These are phyloP conservation scores for Aureobasidium sp. DNA, from an alignment of 2,329 filamentous ascomycete species.

Conservation along the genomic window DNA sequence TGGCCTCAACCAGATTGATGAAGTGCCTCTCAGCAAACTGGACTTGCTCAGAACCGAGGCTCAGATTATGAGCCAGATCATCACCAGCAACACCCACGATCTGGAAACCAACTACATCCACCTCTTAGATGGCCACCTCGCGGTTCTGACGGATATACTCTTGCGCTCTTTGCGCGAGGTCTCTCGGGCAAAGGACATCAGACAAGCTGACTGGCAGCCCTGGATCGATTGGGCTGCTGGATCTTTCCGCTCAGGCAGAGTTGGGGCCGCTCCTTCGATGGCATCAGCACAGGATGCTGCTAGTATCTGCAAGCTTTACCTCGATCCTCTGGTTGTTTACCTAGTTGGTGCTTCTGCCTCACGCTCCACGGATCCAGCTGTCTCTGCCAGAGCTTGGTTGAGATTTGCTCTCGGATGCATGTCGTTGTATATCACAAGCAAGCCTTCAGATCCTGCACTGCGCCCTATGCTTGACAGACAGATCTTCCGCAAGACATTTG, in stretches of 20 bases:
- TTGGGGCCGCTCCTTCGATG: not conserved
- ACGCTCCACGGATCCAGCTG: not conserved
- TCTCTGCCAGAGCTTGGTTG: conserved; percentile 51
- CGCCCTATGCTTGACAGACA: conserved; percentile 54
- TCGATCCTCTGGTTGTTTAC: not conserved
- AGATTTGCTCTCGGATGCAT: conserved; percentile 67
- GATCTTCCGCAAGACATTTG: conserved; percentile 48
- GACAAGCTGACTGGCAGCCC: conserved; percentile 1
- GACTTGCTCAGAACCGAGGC: conserved; percentile 34
- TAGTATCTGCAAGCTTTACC: conserved; percentile 1
- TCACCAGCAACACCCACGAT: conserved; percentile 26
- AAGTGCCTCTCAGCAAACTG: conserved; percentile 17
- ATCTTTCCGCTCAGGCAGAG: not conserved
- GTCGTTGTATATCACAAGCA: conserved; percentile 75
- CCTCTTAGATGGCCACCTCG: conserved; percentile 18
- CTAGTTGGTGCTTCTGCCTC: not conserved
- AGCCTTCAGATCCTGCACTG: conserved; percentile 71
- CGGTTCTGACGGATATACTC: conserved; percentile 24
- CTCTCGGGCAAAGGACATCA: conserved; percentile 16
- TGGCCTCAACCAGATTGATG: conserved; percentile 1
- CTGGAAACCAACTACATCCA: conserved; percentile 20
- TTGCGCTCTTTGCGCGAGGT: conserved; percentile 18
- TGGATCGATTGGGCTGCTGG: conserved; percentile 5
- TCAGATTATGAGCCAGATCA: conserved; percentile 27
- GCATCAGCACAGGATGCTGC: not conserved